Conservation (phyloP, 495 filamentous ascomycete genomes). For the Chlorociboria aeruginascens region DNA sequence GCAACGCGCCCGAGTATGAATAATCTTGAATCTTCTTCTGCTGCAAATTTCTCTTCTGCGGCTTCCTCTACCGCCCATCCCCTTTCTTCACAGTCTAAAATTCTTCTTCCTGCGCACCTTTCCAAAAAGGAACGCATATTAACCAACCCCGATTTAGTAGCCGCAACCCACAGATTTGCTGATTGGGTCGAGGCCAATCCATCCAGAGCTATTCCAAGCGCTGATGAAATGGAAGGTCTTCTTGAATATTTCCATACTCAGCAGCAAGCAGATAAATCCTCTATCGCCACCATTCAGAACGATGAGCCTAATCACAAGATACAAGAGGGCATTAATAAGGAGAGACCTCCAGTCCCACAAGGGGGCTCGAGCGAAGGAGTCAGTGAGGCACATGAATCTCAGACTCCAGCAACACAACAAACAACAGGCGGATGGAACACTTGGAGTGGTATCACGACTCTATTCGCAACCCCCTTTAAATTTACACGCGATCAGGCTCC, state of each 20-base stretch:
- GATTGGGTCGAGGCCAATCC: not conserved
- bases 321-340: not conserved
- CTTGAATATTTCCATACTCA: not conserved
- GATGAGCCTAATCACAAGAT: not conserved
- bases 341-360: not conserved
- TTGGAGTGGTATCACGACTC: not conserved
- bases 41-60: too few species aligned
- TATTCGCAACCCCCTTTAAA: not conserved
- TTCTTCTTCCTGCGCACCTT: not conserved
- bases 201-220: not conserved
- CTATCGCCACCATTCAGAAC: not conserved
- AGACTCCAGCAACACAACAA: not conserved
- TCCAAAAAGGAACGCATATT: not conserved
- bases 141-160: constrained; percentile 1
- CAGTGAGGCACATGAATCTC: not conserved
- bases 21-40: not conserved
- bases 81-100: not conserved
- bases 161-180: not conserved
- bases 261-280: not conserved
- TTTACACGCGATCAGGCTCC: not conserved
- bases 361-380: not conserved
- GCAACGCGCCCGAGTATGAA: not conserved
- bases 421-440: not conserved
- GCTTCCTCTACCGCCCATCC: too few species aligned
- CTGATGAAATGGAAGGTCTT: not conserved